Conservation (phyloP, 2,329 filamentous ascomycete genomes). For the Clathrospora elynae region DNA sequence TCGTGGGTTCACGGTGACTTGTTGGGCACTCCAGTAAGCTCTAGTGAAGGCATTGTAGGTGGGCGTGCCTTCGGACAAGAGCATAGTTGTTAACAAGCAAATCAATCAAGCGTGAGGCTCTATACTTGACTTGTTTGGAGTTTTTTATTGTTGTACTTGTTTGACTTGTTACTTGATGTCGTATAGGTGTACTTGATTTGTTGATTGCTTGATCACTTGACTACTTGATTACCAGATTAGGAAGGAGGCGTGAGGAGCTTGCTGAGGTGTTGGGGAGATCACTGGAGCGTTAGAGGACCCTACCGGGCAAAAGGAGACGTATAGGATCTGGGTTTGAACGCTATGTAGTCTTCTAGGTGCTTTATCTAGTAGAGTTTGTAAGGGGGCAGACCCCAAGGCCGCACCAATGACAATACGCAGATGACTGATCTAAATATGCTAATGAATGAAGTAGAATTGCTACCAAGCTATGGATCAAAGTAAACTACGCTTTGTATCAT, state of each 20-base stretch:
- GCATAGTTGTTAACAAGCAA: background rate
- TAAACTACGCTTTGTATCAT: no score
- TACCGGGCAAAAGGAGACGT: no score
- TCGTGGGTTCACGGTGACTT: constrained; percentile 28
- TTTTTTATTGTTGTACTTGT: background rate
- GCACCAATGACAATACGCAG: no score
- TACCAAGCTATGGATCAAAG: no score
- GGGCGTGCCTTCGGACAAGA: constrained; percentile 15
- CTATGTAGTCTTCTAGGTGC: no score
- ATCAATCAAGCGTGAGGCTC: background rate
- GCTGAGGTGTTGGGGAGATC: background rate
- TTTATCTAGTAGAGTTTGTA: no score
- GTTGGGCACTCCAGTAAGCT: constrained; percentile 37
- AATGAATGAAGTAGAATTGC: no score
- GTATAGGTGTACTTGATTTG: background rate
- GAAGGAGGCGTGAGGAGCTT: background rate
- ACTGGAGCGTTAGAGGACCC: background rate
- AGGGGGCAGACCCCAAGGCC: no score
- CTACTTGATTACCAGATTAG: background rate
- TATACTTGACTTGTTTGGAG: background rate
- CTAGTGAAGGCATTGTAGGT: constrained; percentile 30
- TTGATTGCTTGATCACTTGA: background rate
- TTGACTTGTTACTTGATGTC: background rate
- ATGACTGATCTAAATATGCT: no score
- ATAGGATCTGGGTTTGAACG: no score